Evolutionary conservation across 306 rosid genomes (phyloP).

Genomic region (Quercus mongolica): DNA sequence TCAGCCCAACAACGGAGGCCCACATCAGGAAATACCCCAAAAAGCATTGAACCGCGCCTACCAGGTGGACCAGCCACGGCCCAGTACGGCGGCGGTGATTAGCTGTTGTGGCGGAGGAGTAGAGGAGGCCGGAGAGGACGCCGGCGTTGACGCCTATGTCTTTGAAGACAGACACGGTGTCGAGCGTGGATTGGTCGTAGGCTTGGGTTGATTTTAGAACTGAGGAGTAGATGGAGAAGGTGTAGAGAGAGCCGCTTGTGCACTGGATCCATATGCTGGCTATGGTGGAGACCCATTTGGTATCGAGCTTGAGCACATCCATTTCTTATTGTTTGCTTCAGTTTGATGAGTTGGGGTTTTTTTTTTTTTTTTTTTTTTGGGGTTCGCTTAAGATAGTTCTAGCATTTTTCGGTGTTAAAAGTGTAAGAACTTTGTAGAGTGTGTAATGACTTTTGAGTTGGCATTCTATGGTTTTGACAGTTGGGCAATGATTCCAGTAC

Average conservation of each 20-base stretch:
- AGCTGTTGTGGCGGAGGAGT: conserved; percentile 51
- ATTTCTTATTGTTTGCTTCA: not conserved
- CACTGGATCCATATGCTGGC: conserved; percentile 81
- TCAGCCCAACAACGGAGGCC: conserved; percentile 70
- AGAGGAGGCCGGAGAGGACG: conserved; percentile 72
- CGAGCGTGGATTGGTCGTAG: conserved; percentile 86
- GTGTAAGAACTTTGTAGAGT: too few relatives aligned
- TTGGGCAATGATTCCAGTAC: too few relatives aligned
- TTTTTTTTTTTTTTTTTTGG: not conserved
- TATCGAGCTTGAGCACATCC: conserved; percentile 42
- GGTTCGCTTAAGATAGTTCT: too few relatives aligned
- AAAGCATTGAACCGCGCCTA: conserved; percentile 61
- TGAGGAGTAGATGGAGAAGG: conserved; percentile 82
- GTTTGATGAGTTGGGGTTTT: not conserved
- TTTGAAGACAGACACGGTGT: conserved; percentile 88
- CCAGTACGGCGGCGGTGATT: conserved; percentile 22
- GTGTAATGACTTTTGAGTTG: too few relatives aligned
- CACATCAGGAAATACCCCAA: conserved; percentile 64
- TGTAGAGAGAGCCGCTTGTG: conserved; percentile 75
- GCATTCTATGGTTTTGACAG: too few relatives aligned
- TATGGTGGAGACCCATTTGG: conserved; percentile 60
- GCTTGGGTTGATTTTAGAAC: conserved; percentile 65
- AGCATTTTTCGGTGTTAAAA: too few relatives aligned
- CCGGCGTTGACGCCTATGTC: conserved; percentile 90
- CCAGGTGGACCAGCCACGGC: conserved; percentile 70